These are phyloP conservation scores for Euphorbia lathyris DNA, from an alignment of 345 rosid genomes.

Conservation along the genomic window DNA sequence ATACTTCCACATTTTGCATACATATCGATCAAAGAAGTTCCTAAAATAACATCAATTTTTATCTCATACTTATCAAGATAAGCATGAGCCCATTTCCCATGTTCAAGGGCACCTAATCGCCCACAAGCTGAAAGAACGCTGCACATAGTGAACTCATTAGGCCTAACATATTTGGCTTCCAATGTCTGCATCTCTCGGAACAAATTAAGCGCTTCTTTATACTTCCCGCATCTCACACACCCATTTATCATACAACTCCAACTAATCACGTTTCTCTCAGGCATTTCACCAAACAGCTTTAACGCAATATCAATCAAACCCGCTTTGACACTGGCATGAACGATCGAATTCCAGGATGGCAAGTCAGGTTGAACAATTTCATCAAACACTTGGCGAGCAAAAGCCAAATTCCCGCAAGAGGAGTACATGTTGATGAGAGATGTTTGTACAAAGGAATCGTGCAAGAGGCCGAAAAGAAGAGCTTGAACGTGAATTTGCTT, in stretches of 20 bases:
- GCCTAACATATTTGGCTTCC: constrained; percentile 13
- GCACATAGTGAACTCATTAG: constrained; percentile 25
- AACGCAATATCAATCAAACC: not conserved
- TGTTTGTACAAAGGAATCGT: constrained; percentile 35
- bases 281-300: constrained; percentile 32
- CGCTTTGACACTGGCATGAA: not conserved
- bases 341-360: constrained; percentile 3
- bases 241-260: constrained; percentile 50
- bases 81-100: constrained; percentile 40
- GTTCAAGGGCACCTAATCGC: constrained; percentile 34
- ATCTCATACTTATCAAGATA: constrained; percentile 18
- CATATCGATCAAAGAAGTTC: constrained; percentile 38
- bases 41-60: constrained; percentile 24
- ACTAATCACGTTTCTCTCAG: constrained; percentile 34
- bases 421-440: constrained; percentile 47
- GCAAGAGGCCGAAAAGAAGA: constrained; percentile 22
- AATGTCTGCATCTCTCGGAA: constrained; percentile 36
- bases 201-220: constrained; percentile 32
- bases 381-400: constrained; percentile 28
- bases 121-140: constrained; percentile 39
- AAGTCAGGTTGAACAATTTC: constrained; percentile 13
- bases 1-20: constrained; percentile 40
- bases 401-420: constrained; percentile 28
- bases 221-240: constrained; percentile 27
- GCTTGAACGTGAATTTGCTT: constrained; percentile 25